These are phyloP conservation scores for Stephania japonica DNA, from an alignment of 164 flowering plant species.

Conservation along the genomic window DNA sequence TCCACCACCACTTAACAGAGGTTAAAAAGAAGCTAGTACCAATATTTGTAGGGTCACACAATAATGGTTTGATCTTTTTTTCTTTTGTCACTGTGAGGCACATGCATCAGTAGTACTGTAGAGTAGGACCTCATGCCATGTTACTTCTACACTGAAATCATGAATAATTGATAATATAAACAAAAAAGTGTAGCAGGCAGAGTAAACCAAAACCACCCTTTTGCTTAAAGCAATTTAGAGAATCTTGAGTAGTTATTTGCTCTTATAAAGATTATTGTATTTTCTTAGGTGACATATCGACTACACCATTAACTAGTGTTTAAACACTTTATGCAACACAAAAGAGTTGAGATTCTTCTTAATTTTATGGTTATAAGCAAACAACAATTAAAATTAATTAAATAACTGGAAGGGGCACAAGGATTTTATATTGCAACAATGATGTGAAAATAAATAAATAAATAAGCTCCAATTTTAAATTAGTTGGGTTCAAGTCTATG, in stretches of 20 bases:
- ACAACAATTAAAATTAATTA: no score
- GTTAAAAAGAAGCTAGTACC: neutral
- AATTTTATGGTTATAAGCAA: no score
- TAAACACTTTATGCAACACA: no score
- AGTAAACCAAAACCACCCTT: conserved; percentile 1
- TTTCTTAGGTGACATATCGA: neutral
- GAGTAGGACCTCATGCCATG: neutral
- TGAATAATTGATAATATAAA: neutral
- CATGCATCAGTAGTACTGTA: neutral
- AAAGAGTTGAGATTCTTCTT: no score
- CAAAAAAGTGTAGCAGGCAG: neutral
- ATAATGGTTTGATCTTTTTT: neutral
- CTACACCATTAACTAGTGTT: neutral
- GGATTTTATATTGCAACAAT: no score
- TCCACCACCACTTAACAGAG: neutral
- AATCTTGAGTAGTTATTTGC: neutral
- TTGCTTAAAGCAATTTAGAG: neutral
- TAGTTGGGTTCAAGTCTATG: no score
- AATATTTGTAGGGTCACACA: neutral
- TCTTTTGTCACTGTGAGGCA: neutral
- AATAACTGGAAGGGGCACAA: no score
- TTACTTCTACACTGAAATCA: neutral
- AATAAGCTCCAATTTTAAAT: no score
- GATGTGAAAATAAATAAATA: no score
- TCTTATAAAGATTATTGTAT: neutral